phyloP scores from a whole-genome alignment of 768 basidiomycete genomes.

The Pilatotrama ljubarskyi region DNA sequence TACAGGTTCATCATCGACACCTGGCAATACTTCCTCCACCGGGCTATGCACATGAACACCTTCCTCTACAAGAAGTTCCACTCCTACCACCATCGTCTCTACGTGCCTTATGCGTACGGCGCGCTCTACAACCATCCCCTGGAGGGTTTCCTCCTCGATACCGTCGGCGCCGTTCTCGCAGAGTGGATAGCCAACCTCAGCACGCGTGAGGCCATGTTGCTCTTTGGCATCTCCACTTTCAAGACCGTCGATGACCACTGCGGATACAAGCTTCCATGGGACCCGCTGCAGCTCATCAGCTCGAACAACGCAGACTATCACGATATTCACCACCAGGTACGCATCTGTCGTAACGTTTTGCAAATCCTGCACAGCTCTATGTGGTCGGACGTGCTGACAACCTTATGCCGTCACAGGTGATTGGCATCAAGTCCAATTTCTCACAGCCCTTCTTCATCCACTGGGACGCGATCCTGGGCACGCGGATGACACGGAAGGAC shows the following conservation, averaged over 20 bases:
- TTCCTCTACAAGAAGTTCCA: slow-evolving; percentile 92
- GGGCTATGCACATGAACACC: slow-evolving; percentile 86
- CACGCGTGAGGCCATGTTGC: slow-evolving; percentile 77
- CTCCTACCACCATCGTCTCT: slow-evolving; percentile 92
- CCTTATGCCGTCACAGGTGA: slow-evolving; percentile 39
- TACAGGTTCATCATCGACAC: slow-evolving; percentile 90
- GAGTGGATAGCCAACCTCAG: slow-evolving; percentile 68
- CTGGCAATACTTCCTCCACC: slow-evolving; percentile 98
- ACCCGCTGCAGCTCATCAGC: slow-evolving; percentile 85
- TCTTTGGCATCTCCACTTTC: slow-evolving; percentile 81
- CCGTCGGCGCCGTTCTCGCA: slow-evolving; percentile 75
- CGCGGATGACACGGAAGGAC: slow-evolving; percentile 75
- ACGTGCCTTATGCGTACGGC: slow-evolving; percentile 96
- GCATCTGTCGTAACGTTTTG: slow-evolving; percentile 18
- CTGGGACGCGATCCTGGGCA: slow-evolving; percentile 87
- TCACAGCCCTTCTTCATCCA: slow-evolving; percentile 95
- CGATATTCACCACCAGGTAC: slow-evolving; percentile 94
- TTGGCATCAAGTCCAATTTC: slow-evolving; percentile 95
- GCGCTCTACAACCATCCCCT: slow-evolving; percentile 97
- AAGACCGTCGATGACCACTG: slow-evolving; percentile 98
- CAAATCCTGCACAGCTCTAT: background rate
- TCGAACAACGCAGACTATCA: slow-evolving; percentile 95
- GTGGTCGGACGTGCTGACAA: background rate
- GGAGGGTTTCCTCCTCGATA: slow-evolving; percentile 91
- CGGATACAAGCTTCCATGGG: slow-evolving; percentile 87